Conservation (phyloP, 2,329 filamentous ascomycete genomes). For the Diplodia seriata region DNA sequence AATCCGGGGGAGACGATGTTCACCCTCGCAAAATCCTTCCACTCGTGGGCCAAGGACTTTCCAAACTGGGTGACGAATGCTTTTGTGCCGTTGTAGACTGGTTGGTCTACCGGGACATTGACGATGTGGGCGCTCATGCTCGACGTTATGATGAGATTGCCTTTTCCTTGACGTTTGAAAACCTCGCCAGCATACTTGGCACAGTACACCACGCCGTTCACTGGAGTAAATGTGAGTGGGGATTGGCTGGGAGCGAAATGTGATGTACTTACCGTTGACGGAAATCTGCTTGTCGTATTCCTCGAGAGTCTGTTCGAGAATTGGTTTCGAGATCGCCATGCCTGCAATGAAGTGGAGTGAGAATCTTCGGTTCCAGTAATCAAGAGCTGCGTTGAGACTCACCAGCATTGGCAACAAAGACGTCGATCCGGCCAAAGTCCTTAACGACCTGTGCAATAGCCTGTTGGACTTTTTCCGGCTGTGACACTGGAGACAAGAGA, state of each 20-base stretch:
- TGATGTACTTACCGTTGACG: constrained; percentile 56
- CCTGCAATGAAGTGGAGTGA: constrained; percentile 34
- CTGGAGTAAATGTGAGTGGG: constrained; percentile 47
- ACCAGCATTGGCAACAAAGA: constrained; percentile 57
- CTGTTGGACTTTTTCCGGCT: constrained; percentile 42
- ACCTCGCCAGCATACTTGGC: constrained; percentile 52
- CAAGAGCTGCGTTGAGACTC: constrained; percentile 33
- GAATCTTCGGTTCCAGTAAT: not conserved
- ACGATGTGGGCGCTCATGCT: constrained; percentile 78
- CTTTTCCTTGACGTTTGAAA: constrained; percentile 55
- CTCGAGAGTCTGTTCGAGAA: constrained; percentile 61
- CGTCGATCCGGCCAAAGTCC: constrained; percentile 55
- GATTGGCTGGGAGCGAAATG: constrained; percentile 60
- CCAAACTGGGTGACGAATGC: constrained; percentile 69
- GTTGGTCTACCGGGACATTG: constrained; percentile 76
- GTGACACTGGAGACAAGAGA: constrained; percentile 29
- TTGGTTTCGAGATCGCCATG: constrained; percentile 62
- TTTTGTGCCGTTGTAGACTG: constrained; percentile 57
- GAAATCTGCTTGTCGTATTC: constrained; percentile 61
- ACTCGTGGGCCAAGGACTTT: constrained; percentile 68
- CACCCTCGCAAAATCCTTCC: constrained; percentile 70
- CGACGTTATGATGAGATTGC: constrained; percentile 69
- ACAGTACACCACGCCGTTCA: constrained; percentile 65
- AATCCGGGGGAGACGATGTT: constrained; percentile 71
- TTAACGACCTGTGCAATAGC: constrained; percentile 45